Conservation (phyloP, 208 protist species). For the Leishmania amazonensis region DNA sequence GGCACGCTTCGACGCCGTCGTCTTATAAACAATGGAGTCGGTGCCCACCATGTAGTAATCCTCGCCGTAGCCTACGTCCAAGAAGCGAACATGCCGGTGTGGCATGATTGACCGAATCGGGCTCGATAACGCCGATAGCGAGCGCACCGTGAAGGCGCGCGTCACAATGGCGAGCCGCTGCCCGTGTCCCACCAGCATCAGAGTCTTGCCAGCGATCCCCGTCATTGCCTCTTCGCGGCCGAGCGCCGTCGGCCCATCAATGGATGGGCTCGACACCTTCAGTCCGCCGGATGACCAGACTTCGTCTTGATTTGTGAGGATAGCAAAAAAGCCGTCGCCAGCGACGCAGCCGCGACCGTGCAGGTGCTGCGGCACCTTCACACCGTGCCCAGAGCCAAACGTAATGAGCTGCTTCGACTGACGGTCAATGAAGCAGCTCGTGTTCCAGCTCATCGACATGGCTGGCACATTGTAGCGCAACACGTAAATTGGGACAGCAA, state of each 20-base stretch:
- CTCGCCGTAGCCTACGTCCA: constrained; percentile 80
- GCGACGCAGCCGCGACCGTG: constrained; percentile 79
- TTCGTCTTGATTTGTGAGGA: constrained; percentile 86
- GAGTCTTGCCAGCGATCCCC: constrained; percentile 60
- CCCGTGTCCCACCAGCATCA: constrained; percentile 79
- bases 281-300: constrained; percentile 79
- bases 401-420: constrained; percentile 75
- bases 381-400: constrained; percentile 64
- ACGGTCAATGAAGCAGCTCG: constrained; percentile 83
- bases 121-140: constrained; percentile 76
- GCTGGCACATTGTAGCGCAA: constrained; percentile 87
- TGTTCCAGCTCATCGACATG: constrained; percentile 90
- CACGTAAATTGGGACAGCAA: constrained; percentile 76
- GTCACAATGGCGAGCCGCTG: constrained; percentile 74
- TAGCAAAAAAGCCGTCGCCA: constrained; percentile 82
- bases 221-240: constrained; percentile 68
- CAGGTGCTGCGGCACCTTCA: constrained; percentile 80
- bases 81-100: constrained; percentile 66
- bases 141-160: constrained; percentile 74
- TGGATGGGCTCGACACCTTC: constrained; percentile 52
- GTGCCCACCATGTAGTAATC: constrained; percentile 91
- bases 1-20: constrained; percentile 59
- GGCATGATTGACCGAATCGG: constrained; percentile 79
- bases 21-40: constrained; percentile 89
- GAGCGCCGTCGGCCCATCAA: constrained; percentile 46